Percentiles rank a stretch among this genome's conserved stretches.
Evolutionary conservation across 352 stramenopile genomes (phyloP).

Genomic region (Phytophthora brassicae): DNA sequence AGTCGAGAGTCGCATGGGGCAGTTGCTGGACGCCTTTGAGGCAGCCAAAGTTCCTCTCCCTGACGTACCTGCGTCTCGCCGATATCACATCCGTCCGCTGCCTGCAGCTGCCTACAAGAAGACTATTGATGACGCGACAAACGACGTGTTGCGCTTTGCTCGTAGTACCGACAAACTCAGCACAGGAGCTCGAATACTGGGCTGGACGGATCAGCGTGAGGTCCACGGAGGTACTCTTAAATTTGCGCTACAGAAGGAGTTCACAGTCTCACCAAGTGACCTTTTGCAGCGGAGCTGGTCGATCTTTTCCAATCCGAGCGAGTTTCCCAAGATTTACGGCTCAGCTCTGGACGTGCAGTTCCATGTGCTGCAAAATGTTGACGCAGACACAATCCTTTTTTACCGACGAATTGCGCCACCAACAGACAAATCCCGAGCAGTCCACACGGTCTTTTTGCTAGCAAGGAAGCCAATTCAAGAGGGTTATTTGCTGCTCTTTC

Average conservation of each 20-base stretch:
- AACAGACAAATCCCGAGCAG: constrained; percentile 32
- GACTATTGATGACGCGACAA: constrained; percentile 44
- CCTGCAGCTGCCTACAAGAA: constrained; percentile 38
- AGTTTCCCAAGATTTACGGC: constrained; percentile 55
- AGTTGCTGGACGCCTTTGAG: constrained; percentile 49
- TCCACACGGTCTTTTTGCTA: constrained; percentile 67
- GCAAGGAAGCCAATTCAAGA: constrained; percentile 54
- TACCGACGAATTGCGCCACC: constrained; percentile 46
- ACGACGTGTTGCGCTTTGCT: constrained; percentile 58
- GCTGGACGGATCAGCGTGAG: constrained; percentile 68
- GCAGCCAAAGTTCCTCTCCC: constrained; percentile 31
- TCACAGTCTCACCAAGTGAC: constrained; percentile 41
- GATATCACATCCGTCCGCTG: constrained; percentile 43
- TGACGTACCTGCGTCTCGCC: not conserved
- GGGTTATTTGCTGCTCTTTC: constrained; percentile 67
- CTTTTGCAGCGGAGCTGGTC: constrained; percentile 55
- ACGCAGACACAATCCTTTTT: constrained; percentile 59
- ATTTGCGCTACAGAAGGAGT: constrained; percentile 67
- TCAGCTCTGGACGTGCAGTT: constrained; percentile 44
- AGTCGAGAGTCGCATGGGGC: constrained; percentile 48
- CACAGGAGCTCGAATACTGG: constrained; percentile 49
- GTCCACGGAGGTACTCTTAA: constrained; percentile 44
- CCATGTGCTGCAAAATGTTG: constrained; percentile 50
- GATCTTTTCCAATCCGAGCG: constrained; percentile 51
- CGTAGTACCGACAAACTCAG: constrained; percentile 48